Conservation (phyloP, 2,329 filamentous ascomycete species). For the Rutstroemia sydowiana region DNA sequence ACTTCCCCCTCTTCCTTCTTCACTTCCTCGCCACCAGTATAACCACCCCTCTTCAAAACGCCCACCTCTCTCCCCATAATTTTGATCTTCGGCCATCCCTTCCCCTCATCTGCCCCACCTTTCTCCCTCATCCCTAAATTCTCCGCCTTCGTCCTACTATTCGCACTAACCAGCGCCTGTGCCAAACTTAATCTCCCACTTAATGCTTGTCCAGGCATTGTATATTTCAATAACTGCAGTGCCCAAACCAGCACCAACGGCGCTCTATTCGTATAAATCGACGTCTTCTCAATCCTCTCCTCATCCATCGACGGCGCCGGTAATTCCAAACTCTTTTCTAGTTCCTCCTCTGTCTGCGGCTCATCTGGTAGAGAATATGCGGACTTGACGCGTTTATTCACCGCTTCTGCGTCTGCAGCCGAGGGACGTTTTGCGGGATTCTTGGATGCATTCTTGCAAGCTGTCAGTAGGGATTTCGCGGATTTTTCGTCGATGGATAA, state of each 20-base stretch:
- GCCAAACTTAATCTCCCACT: slow-evolving; percentile 79
- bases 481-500: slow-evolving; percentile 26
- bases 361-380: slow-evolving; percentile 24
- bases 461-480: slow-evolving; percentile 26
- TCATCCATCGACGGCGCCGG: slow-evolving; percentile 49
- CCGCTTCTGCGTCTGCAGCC: slow-evolving; percentile 11
- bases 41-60: slow-evolving; percentile 71
- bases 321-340: slow-evolving; percentile 56
- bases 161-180: slow-evolving; percentile 76
- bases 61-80: slow-evolving; percentile 67
- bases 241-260: slow-evolving; percentile 78
- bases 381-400: slow-evolving; percentile 23
- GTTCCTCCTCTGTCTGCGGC: slow-evolving; percentile 41
- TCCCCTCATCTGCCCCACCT: slow-evolving; percentile 6
- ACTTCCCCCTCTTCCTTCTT: slow-evolving; percentile 1
- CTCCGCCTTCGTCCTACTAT: slow-evolving; percentile 59
- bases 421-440: slow-evolving; percentile 20
- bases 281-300: slow-evolving; percentile 48
- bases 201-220: slow-evolving; percentile 77
- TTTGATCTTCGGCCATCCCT: slow-evolving; percentile 53
- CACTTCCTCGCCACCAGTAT: slow-evolving; percentile 31
- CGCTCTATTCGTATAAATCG: slow-evolving; percentile 69
- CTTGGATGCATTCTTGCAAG: slow-evolving; percentile 25
- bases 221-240: slow-evolving; percentile 64
- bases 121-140: slow-evolving; percentile 10